Evolutionary conservation across 2,329 filamentous ascomycete genomes (phyloP).

Genomic region (Scolecobasidium constrictum): DNA sequence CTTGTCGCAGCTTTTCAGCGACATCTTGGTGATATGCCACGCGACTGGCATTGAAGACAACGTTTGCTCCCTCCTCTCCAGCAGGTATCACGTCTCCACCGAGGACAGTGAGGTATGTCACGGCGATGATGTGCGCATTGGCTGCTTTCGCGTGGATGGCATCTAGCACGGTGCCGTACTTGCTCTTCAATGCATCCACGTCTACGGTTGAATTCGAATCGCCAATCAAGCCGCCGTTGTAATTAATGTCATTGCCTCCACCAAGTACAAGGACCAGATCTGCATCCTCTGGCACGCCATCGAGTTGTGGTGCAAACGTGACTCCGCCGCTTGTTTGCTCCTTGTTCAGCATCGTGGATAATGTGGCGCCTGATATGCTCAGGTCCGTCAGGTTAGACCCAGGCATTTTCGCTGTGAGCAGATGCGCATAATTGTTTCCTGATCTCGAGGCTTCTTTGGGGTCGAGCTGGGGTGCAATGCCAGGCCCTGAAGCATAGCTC

Average conservation of each 20-base stretch:
- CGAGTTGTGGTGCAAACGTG: conserved; percentile 25
- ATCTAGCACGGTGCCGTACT: conserved; percentile 4
- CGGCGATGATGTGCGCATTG: conserved; percentile 5
- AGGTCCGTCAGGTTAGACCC: conserved; percentile 13
- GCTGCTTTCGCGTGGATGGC: conserved; percentile 2
- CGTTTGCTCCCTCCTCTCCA: background rate
- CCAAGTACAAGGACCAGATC: conserved; percentile 27
- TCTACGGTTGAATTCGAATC: conserved; percentile 12
- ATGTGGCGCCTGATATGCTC: conserved; percentile 26
- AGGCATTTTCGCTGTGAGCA: conserved; percentile 20
- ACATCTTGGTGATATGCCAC: conserved; percentile 5
- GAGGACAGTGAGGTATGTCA: conserved; percentile 10
- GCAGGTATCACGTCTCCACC: background rate
- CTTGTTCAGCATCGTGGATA: conserved; percentile 25
- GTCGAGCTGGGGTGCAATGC: conserved; percentile 22
- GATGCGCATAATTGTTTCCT: conserved; percentile 25
- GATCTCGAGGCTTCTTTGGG: conserved; percentile 20
- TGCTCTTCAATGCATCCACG: background rate
- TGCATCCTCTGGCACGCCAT: conserved; percentile 21
- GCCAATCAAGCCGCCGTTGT: conserved; percentile 24
- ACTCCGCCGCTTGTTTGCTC: conserved; percentile 19
- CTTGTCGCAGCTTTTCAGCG: conserved; percentile 5
- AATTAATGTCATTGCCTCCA: conserved; percentile 30
- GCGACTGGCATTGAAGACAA: conserved; percentile 5
- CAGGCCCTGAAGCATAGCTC: conserved; percentile 20